Percentiles rank a stretch among this genome's conserved stretches.
Conservation (phyloP, 768 basidiomycete species). For the Galerina marginata region DNA sequence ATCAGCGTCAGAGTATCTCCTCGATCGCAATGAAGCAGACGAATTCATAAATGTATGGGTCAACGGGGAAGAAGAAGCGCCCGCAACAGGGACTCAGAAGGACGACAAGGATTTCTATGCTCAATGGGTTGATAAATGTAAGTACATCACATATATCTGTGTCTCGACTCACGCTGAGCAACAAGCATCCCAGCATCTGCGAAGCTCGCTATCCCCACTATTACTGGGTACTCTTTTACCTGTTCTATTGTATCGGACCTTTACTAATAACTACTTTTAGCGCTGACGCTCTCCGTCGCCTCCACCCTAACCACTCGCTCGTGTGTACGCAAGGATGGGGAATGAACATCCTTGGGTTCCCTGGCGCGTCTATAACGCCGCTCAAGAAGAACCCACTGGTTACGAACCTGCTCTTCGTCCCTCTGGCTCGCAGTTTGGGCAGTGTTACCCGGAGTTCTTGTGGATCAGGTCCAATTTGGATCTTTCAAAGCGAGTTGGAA, state of each 20-base stretch:
- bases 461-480: conserved; percentile 57
- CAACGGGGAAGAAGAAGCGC: conserved; percentile 15
- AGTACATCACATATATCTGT: conserved; percentile 3
- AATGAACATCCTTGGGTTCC: conserved; percentile 56
- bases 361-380: conserved; percentile 50
- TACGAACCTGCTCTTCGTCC: conserved; percentile 52
- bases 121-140: conserved; percentile 60
- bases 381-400: conserved; percentile 56
- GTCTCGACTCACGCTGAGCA: not conserved
- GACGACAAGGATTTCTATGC: conserved; percentile 46
- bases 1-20: not conserved
- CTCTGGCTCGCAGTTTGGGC: conserved; percentile 48
- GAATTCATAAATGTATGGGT: conserved; percentile 30
- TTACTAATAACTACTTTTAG: conserved; percentile 23
- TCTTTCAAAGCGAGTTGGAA: conserved; percentile 64
- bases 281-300: conserved; percentile 52
- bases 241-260: not conserved
- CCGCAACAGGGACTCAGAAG: conserved; percentile 1
- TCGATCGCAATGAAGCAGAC: conserved; percentile 11
- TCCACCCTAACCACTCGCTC: conserved; percentile 68
- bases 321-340: conserved; percentile 54
- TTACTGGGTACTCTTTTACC: conserved; percentile 46
- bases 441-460: conserved; percentile 56
- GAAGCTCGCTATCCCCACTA: conserved; percentile 48
- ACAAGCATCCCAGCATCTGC: conserved; percentile 50